These are phyloP conservation scores for Pelargonium nanum DNA, from an alignment of 345 rosid species.

Conservation along the genomic window DNA sequence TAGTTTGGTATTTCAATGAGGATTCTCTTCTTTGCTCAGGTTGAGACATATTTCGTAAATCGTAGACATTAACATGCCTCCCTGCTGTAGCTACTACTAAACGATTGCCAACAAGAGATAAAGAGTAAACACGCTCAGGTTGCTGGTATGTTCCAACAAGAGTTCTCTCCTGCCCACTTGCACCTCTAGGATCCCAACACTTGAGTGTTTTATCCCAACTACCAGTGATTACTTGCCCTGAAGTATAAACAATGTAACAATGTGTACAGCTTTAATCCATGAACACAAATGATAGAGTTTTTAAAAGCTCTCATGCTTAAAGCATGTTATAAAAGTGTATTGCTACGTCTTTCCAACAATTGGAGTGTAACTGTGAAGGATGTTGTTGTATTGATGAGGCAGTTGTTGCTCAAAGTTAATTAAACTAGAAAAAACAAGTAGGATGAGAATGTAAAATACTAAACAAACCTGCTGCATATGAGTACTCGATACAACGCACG, in stretches of 20 bases:
- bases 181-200: constrained; percentile 98
- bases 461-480: constrained; percentile 81
- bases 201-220: constrained; percentile 92
- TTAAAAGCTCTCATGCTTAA: too few relatives aligned
- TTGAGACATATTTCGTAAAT: constrained; percentile 86
- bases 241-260: background rate
- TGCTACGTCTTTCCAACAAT: too few relatives aligned
- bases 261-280: background rate
- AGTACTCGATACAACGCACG: constrained; percentile 84
- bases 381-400: background rate
- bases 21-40: constrained; percentile 96
- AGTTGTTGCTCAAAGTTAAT: background rate
- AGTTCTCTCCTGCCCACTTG: constrained; percentile 77
- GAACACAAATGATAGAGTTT: background rate
- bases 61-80: constrained; percentile 88
- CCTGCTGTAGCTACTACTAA: constrained; percentile 94
- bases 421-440: background rate
- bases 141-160: constrained; percentile 79
- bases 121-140: constrained; percentile 91
- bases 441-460: background rate
- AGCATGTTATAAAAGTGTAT: too few relatives aligned
- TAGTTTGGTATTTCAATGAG: constrained; percentile 84
- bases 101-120: constrained; percentile 85
- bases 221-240: constrained; percentile 94
- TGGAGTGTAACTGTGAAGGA: too few relatives aligned